Evolutionary conservation across 2,329 filamentous ascomycete species (phyloP).

Genomic region (Penicillium sp.): DNA sequence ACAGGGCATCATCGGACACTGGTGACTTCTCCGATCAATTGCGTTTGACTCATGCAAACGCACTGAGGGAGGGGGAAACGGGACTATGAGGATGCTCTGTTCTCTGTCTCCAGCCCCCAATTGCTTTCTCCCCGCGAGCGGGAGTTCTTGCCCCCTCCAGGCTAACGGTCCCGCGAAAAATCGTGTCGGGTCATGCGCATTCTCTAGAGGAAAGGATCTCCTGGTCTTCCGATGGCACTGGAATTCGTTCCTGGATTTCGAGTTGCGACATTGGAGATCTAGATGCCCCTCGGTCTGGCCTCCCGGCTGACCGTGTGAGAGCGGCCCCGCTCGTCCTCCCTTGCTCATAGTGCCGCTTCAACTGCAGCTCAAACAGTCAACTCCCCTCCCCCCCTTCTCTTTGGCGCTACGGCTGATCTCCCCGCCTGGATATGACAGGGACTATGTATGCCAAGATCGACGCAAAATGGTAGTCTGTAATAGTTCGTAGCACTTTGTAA

Average conservation of each 20-base stretch:
- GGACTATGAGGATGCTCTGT: background rate
- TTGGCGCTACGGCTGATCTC: constrained; percentile 21
- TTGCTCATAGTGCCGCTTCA: background rate
- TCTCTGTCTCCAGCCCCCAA: background rate
- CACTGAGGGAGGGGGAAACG: background rate
- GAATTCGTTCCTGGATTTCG: background rate
- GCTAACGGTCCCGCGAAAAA: constrained; percentile 4
- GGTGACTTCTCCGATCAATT: background rate
- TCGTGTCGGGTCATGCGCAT: constrained; percentile 20
- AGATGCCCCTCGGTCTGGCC: constrained; percentile 6
- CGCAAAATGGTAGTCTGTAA: background rate
- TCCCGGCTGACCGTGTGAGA: constrained; percentile 5
- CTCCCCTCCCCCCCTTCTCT: background rate
- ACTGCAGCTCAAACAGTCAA: background rate
- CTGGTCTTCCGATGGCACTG: constrained; percentile 6
- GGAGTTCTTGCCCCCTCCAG: background rate
- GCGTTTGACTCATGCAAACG: constrained; percentile 4
- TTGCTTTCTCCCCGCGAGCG: background rate
- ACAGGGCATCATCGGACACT: no score
- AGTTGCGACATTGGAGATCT: background rate
- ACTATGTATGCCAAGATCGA: background rate
- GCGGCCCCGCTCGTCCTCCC: constrained; percentile 1
- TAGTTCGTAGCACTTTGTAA: background rate
- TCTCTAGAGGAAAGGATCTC: constrained; percentile 28
- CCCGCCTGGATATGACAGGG: constrained; percentile 7